A percentile compares a stretch with the other conserved stretches of the same genome.
These are phyloP conservation scores for Tripterygium wilfordii DNA, from an alignment of 177 flowering plant species.

Conservation along the genomic window DNA sequence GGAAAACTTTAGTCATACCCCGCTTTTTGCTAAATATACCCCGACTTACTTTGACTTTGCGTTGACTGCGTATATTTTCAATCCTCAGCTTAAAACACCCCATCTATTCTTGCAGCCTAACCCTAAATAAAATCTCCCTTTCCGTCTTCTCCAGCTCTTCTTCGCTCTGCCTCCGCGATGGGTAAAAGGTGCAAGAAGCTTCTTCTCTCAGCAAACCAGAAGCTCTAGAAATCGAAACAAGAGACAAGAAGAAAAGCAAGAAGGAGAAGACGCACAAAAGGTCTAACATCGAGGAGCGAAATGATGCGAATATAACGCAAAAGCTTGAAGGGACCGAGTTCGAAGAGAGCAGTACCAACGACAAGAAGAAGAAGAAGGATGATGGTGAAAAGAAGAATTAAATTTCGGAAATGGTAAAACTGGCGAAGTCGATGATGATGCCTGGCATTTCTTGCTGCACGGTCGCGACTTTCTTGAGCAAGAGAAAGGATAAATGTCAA, in stretches of 20 bases:
- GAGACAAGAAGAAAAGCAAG: not conserved
- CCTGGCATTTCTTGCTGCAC: slow-evolving; percentile 90
- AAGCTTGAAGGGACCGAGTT: slow-evolving; percentile 1
- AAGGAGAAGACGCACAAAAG: slow-evolving; percentile 10
- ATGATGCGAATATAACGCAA: not conserved
- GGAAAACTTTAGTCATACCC: too few relatives aligned
- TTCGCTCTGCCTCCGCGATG: too few relatives aligned
- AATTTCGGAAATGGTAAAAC: not conserved
- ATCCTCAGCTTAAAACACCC: too few relatives aligned
- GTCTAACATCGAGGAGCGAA: not conserved
- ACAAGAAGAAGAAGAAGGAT: slow-evolving; percentile 21
- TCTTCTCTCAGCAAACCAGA: not conserved
- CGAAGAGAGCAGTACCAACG: not conserved
- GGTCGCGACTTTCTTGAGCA: slow-evolving; percentile 55
- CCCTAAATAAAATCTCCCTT: too few relatives aligned
- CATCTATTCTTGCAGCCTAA: too few relatives aligned
- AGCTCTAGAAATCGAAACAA: not conserved
- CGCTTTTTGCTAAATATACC: too few relatives aligned
- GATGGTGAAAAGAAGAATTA: not conserved
- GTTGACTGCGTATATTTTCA: too few relatives aligned
- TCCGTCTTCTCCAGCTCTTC: too few relatives aligned
- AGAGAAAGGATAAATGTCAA: slow-evolving; percentile 37
- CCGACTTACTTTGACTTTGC: too few relatives aligned
- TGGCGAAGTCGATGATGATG: slow-evolving; percentile 11
- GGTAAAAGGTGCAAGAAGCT: not conserved